Percentiles rank a stretch among this genome's conserved stretches.
Conservation (phyloP, 208 protist species). For the Kentomonas sorsogonicus region DNA sequence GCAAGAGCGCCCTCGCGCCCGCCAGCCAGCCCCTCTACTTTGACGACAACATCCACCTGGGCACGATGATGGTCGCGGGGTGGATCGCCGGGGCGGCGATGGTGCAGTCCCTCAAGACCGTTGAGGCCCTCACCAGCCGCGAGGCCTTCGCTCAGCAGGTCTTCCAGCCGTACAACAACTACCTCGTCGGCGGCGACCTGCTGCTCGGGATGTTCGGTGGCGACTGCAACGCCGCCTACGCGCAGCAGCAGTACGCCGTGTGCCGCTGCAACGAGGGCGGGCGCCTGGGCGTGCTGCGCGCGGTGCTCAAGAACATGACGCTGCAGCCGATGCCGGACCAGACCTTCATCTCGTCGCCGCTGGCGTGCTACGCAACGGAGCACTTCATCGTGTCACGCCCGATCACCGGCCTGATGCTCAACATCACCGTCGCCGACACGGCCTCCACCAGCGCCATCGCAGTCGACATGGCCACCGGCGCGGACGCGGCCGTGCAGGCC, state of each 20-base stretch:
- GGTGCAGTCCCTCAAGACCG: constrained; percentile 11
- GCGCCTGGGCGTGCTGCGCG: constrained; percentile 14
- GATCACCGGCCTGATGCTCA: constrained; percentile 11
- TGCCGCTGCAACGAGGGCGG: constrained; percentile 45
- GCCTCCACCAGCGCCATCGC: too few relatives aligned
- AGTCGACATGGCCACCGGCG: too few relatives aligned
- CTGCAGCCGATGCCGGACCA: not conserved
- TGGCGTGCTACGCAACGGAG: constrained; percentile 3
- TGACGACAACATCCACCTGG: constrained; percentile 8
- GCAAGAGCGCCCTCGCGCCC: constrained; percentile 12
- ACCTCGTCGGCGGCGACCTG: constrained; percentile 40
- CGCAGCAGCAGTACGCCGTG: constrained; percentile 18
- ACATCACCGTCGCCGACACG: constrained; percentile 8
- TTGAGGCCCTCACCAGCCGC: constrained; percentile 8
- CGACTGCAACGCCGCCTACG: constrained; percentile 1
- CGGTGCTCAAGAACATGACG: not conserved
- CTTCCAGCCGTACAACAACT: constrained; percentile 43
- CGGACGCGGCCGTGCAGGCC: too few relatives aligned
- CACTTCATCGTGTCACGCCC: not conserved
- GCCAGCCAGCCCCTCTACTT: too few relatives aligned
- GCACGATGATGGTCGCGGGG: constrained; percentile 30
- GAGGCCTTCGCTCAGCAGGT: constrained; percentile 14
- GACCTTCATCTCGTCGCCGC: constrained; percentile 3
- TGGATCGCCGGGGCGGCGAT: constrained; percentile 34
- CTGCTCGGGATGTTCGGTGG: constrained; percentile 56